Evolutionary conservation across 2,329 filamentous ascomycete genomes (phyloP).

Genomic region (Neonectria neomacrospora): DNA sequence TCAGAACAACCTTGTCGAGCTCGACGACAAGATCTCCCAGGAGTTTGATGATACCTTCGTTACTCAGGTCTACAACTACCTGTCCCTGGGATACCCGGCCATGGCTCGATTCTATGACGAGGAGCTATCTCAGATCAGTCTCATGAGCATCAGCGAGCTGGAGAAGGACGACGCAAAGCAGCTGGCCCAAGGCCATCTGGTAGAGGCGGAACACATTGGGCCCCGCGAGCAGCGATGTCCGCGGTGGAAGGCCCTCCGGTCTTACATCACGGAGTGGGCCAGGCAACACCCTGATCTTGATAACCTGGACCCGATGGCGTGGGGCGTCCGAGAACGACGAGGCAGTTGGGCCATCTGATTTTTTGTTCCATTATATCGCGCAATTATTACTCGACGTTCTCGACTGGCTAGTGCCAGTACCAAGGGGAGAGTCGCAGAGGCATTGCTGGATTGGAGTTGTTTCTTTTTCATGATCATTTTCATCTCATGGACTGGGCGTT

Average conservation of each 20-base stretch:
- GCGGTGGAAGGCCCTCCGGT: slow-evolving; percentile 84
- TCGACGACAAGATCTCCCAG: slow-evolving; percentile 63
- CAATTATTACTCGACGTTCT: not conserved
- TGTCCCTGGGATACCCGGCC: slow-evolving; percentile 90
- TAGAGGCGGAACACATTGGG: slow-evolving; percentile 60
- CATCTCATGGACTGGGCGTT: slow-evolving; percentile 13
- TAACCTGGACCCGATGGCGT: slow-evolving; percentile 67
- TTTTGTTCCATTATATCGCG: slow-evolving; percentile 12
- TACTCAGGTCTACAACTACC: slow-evolving; percentile 96
- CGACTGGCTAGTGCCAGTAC: slow-evolving; percentile 1
- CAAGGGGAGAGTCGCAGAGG: slow-evolving; percentile 5
- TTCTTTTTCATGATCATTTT: not conserved
- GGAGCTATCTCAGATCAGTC: slow-evolving; percentile 84
- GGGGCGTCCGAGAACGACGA: slow-evolving; percentile 74
- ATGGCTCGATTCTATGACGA: slow-evolving; percentile 85
- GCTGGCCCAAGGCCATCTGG: slow-evolving; percentile 78
- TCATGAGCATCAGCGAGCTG: slow-evolving; percentile 75
- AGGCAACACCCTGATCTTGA: slow-evolving; percentile 83
- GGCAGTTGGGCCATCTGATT: slow-evolving; percentile 78
- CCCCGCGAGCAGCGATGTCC: slow-evolving; percentile 66
- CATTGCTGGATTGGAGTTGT: slow-evolving; percentile 9
- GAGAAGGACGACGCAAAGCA: slow-evolving; percentile 73
- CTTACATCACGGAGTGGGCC: slow-evolving; percentile 91
- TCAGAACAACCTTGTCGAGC: slow-evolving; percentile 62
- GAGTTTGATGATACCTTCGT: slow-evolving; percentile 89